Percentiles rank a stretch among this genome's conserved stretches.
Evolutionary conservation across 2,329 filamentous ascomycete species (phyloP).

Genomic region (Botrytis sinoallii): DNA sequence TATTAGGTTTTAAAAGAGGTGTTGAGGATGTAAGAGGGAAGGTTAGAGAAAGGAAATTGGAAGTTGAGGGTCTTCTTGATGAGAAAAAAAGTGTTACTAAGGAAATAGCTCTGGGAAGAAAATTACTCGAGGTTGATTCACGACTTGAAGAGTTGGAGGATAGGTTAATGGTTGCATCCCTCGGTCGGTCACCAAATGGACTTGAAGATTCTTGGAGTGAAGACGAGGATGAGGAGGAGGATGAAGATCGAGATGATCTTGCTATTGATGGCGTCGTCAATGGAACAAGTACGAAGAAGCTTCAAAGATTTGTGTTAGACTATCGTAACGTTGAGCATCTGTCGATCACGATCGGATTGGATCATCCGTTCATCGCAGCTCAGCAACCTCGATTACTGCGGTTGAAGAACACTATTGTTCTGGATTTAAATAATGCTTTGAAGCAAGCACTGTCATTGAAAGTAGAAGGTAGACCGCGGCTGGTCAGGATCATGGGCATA

Average conservation of each 20-base stretch:
- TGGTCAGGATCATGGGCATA: constrained; percentile 55
- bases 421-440: constrained; percentile 62
- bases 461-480: constrained; percentile 40
- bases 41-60: constrained; percentile 60
- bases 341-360: constrained; percentile 48
- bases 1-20: constrained; percentile 81
- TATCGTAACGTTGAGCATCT: constrained; percentile 55
- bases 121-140: constrained; percentile 66
- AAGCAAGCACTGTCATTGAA: constrained; percentile 51
- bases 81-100: constrained; percentile 64
- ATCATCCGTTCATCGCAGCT: constrained; percentile 61
- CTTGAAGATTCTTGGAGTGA: constrained; percentile 38
- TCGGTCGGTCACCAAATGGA: constrained; percentile 31
- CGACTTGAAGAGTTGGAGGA: constrained; percentile 61
- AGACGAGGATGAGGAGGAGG: constrained; percentile 42
- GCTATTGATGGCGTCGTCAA: constrained; percentile 34
- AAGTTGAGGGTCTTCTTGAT: constrained; percentile 60
- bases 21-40: constrained; percentile 68
- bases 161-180: constrained; percentile 52
- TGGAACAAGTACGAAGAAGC: constrained; percentile 33
- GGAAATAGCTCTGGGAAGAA: constrained; percentile 59
- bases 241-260: constrained; percentile 37
- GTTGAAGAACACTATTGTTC: constrained; percentile 58
- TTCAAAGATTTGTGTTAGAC: constrained; percentile 55
- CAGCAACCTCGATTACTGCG: constrained; percentile 55